Evolutionary conservation across 2,329 filamentous ascomycete species (phyloP), one percentile per base, ranked within the genome.

Genomic region (Thelonectria olida): DNA sequence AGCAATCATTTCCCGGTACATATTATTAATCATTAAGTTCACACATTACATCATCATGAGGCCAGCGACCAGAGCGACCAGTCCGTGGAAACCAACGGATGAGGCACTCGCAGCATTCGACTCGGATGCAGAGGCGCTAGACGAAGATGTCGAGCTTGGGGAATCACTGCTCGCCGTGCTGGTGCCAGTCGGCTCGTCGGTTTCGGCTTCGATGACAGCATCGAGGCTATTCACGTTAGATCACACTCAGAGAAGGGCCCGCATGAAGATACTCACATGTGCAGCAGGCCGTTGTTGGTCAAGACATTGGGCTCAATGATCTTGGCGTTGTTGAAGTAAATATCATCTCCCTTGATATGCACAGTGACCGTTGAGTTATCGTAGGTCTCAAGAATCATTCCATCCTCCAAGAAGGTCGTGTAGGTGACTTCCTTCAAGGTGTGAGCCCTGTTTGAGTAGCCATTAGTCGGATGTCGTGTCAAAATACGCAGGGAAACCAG

Each of bases 301-400:
- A 69, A 20, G 0, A 69, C 67, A 31, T 69, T 69, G 1, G 64
- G 38, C 27, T 69, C 58, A 3, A 69, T 67, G 0, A 69, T 51
- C 52, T 67, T 69, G 52, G 67, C 67, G 4, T 69, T 69, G 49
- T 69, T 69, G 54, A 69, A 69, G 36, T 57, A 69, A 12, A 69
- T 66, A 7, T 67, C 64, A 7, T 62, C 23, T 0, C 44, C 54
- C 25, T 61, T 66, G 4, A 69, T 54, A 2, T 39, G 42, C 1
- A 69, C 66, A 3, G 50, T 48, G 2, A 69, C 62, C 4, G 41
- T 58, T 1, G 62, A 64, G 7, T 67, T 52, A 25, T 69, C 68
- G 1, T 66, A 23, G 4, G 66, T 69, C 7, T 48, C 58, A 0
- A 69, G 17, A 4, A 67, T 51, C 44, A 61, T 58, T 1, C 67